phyloP scores from a whole-genome alignment of 345 rosid species.

The Leavenworthia alabamica region DNA sequence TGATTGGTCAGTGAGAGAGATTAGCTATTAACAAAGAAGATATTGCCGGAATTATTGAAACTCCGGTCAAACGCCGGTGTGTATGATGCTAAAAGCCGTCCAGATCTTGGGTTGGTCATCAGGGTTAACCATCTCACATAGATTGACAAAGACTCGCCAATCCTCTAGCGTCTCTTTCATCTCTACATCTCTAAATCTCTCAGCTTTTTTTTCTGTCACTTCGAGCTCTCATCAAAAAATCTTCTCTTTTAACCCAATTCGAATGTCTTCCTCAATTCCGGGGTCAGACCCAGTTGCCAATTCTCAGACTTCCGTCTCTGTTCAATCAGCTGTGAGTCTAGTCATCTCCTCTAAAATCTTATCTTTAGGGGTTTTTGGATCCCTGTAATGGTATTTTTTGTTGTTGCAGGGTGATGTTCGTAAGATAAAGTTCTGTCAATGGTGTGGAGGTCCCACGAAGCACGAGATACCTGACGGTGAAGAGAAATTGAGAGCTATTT shows the following conservation, averaged over 20 bases:
- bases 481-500: slow-evolving; percentile 83
- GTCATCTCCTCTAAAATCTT: background rate
- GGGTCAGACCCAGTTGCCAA: slow-evolving; percentile 44
- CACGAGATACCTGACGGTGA: slow-evolving; percentile 88
- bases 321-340: slow-evolving; percentile 57
- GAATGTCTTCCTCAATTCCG: slow-evolving; percentile 39
- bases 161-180: slow-evolving; percentile 29
- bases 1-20: slow-evolving; percentile 2
- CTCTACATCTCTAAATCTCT: slow-evolving; percentile 33
- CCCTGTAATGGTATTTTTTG: background rate
- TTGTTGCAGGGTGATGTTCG: slow-evolving; percentile 46
- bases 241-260: slow-evolving; percentile 26
- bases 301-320: slow-evolving; percentile 33
- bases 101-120: slow-evolving; percentile 56
- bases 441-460: slow-evolving; percentile 94
- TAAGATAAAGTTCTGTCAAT: slow-evolving; percentile 84
- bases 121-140: slow-evolving; percentile 41
- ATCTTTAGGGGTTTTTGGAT: background rate
- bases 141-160: slow-evolving; percentile 44
- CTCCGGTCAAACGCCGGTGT: background rate
- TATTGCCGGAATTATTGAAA: background rate
- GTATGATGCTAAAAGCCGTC: slow-evolving; percentile 63
- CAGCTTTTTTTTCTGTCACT: slow-evolving; percentile 5
- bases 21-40: background rate
- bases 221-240: slow-evolving; percentile 22